These are phyloP conservation scores for Saitozyma podzolica DNA, from an alignment of 768 basidiomycete genomes.

Conservation along the genomic window DNA sequence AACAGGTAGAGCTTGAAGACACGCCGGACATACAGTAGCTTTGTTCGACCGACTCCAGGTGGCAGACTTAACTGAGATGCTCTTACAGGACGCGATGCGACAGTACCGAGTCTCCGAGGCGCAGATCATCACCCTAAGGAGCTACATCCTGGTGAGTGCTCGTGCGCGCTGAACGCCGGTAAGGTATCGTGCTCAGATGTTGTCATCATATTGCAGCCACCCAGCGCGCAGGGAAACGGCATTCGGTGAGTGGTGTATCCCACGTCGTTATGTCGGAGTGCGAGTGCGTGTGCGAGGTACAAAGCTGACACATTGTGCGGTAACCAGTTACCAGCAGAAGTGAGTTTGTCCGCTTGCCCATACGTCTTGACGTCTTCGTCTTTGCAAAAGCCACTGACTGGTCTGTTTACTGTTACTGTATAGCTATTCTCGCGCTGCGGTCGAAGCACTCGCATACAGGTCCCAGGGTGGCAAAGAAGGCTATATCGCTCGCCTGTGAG, in stretches of 20 bases:
- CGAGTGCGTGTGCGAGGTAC: neutral
- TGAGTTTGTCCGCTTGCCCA: neutral
- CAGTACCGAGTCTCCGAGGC: constrained; percentile 24
- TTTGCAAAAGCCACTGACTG: too few species aligned
- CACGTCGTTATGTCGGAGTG: too few species aligned
- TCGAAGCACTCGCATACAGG: constrained; percentile 23
- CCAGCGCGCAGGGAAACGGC: too few species aligned
- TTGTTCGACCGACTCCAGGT: too few species aligned
- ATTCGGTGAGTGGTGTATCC: too few species aligned
- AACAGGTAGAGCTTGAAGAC: neutral
- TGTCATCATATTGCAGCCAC: too few species aligned
- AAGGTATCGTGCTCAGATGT: too few species aligned
- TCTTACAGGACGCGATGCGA: constrained; percentile 18
- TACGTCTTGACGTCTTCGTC: too few species aligned
- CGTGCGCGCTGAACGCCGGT: neutral
- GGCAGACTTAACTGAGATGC: too few species aligned
- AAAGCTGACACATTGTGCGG: constrained; percentile 12
- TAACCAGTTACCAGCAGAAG: constrained; percentile 11
- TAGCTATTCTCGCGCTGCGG: constrained; percentile 23
- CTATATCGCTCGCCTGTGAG: constrained; percentile 22
- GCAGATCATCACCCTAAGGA: constrained; percentile 23
- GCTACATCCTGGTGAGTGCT: constrained; percentile 20
- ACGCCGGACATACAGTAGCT: too few species aligned
- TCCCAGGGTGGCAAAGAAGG: constrained; percentile 20
- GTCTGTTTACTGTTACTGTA: neutral